These are phyloP conservation scores for Kwoniella sp. DNA, from an alignment of 768 basidiomycete species.

Conservation along the genomic window DNA sequence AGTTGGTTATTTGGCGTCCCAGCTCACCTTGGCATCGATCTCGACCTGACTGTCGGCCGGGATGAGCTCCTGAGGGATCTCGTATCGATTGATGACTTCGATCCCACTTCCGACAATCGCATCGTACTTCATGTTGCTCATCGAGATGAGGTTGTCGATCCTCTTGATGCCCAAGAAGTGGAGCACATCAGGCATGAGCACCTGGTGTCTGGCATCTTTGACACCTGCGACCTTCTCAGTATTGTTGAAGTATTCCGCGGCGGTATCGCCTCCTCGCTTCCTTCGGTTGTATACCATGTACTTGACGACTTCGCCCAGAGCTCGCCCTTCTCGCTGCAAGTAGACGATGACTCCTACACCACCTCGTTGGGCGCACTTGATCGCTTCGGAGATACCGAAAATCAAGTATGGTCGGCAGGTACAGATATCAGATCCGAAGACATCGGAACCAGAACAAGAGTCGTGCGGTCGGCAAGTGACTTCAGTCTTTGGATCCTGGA, in stretches of 20 bases:
- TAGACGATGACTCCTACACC: slow-evolving; percentile 93
- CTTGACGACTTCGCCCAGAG: slow-evolving; percentile 88
- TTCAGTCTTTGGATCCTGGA: slow-evolving; percentile 52
- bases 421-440: slow-evolving; percentile 72
- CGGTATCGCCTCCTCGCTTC: slow-evolving; percentile 89
- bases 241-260: slow-evolving; percentile 89
- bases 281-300: slow-evolving; percentile 95
- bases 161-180: slow-evolving; percentile 92
- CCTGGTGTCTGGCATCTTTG: slow-evolving; percentile 48
- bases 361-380: slow-evolving; percentile 76
- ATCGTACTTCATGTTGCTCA: slow-evolving; percentile 77
- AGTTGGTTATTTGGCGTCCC: not conserved
- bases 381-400: slow-evolving; percentile 91
- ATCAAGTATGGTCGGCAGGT: slow-evolving; percentile 73
- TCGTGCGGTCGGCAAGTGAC: slow-evolving; percentile 65
- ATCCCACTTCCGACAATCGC: slow-evolving; percentile 90
- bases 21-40: slow-evolving; percentile 85
- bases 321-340: slow-evolving; percentile 69
- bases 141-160: slow-evolving; percentile 77
- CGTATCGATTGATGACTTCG: slow-evolving; percentile 72
- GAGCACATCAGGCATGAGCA: slow-evolving; percentile 89
- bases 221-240: slow-evolving; percentile 94
- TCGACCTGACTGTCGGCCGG: slow-evolving; percentile 79
- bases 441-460: slow-evolving; percentile 95
- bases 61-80: slow-evolving; percentile 86